phyloP scores from a whole-genome alignment of 495 filamentous ascomycete species.

The Lepraria neglecta region DNA sequence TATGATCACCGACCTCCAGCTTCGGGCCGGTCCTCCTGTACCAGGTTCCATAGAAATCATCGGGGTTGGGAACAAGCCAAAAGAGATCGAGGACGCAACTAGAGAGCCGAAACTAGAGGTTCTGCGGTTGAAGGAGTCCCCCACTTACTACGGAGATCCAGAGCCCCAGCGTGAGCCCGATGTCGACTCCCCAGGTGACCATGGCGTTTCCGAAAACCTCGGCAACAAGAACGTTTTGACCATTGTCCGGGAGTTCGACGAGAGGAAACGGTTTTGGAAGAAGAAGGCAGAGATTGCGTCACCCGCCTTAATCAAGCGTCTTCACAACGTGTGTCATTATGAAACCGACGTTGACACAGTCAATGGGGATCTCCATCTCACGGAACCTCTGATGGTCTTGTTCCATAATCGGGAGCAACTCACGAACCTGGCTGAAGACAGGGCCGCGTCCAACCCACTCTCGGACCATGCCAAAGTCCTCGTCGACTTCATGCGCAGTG shows the following conservation, averaged over 20 bases:
- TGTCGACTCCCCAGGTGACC: background rate
- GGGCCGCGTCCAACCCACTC: background rate
- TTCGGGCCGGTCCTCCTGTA: background rate
- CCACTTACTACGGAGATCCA: background rate
- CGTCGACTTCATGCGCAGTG: slow-evolving; percentile 19
- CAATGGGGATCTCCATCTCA: slow-evolving; percentile 14
- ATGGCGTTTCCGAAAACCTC: background rate
- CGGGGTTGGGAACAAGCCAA: no score
- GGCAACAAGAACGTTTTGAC: slow-evolving; percentile 15
- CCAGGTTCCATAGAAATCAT: background rate
- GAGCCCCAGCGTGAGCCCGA: background rate
- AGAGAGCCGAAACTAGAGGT: slow-evolving; percentile 1
- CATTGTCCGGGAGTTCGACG: slow-evolving; percentile 17
- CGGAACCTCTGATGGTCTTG: slow-evolving; percentile 23
- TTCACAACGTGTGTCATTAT: slow-evolving; percentile 3
- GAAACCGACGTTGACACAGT: slow-evolving; percentile 11
- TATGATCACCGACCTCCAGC: slow-evolving; percentile 12
- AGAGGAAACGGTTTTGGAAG: slow-evolving; percentile 20
- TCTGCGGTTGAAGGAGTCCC: background rate
- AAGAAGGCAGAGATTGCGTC: slow-evolving; percentile 20
- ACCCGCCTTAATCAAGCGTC: slow-evolving; percentile 14
- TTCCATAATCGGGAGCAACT: slow-evolving; percentile 24
- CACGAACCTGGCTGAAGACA: slow-evolving; percentile 1
- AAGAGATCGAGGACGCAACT: background rate
- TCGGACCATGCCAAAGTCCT: slow-evolving; percentile 22